Evolutionary conservation across 1,284 basidiomycete genomes (phyloP), one percentile per base, ranked within the genome.

Genomic region (Ganoderma lucidum): DNA sequence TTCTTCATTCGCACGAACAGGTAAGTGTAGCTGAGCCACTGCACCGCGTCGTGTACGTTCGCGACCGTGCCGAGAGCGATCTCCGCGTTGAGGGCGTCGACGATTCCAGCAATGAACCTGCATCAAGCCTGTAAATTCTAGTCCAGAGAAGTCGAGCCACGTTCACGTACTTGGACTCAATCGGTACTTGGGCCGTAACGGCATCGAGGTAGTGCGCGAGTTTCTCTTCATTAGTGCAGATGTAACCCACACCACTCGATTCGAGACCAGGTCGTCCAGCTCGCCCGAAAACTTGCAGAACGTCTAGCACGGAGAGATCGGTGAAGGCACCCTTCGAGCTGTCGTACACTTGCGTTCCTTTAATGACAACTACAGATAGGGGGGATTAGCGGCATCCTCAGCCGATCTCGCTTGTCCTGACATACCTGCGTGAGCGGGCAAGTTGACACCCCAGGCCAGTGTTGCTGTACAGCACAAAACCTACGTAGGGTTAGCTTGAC

Each of bases 401-500:
- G 23, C 15, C 15, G n/a, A 48, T 10, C 35, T 2, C n/a, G 10
- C 35, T 2, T 23, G 10, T 41, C 39, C 23, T 4, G 6, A 77
- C 83, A 71, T 72, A 93, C 93, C 96, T 67, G 98, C 98, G 82
- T 99, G 98, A 5, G 98, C 98, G 51, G 98, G 98, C 76, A 99
- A 84, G 80, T 99, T 99, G 76, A 99, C 98, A 85, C 98, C 98
- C 98, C 98, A 99, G 0, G 98, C 98, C 42, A 99, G 86, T 0
- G 98, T 99, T 2, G 98, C 96, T 2, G 98, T 99, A 84, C 98
- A 99, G 81, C 96, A 99, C 12, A 99, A 85, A 62, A 99, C 96
- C 94, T 98, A 73, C 60, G n/a, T 9, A 51, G 70, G 5, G 23
- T 79, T 53, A 75, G 23, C 9, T 5, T 23, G 19, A 3, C 37